Evolutionary conservation across 169 alveolate genomes (phyloP).

Genomic region (Plasmodium reichenowi): DNA sequence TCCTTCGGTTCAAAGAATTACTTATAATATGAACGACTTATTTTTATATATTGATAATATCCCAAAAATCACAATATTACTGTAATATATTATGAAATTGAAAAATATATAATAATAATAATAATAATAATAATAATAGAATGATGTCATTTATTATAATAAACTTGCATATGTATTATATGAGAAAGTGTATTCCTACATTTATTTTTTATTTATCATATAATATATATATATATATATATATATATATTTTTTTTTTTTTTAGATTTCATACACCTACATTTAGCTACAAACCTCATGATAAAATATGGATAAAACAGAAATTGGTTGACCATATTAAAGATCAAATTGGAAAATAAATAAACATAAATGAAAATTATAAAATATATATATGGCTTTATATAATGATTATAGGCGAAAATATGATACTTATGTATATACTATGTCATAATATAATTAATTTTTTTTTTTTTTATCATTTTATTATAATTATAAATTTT

Average conservation of each 20-base stretch:
- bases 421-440: background rate
- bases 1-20: slow-evolving; percentile 74
- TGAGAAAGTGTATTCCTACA: no score
- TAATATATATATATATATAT: slow-evolving; percentile 6
- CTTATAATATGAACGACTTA: slow-evolving; percentile 73
- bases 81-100: slow-evolving; percentile 28
- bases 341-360: slow-evolving; percentile 66
- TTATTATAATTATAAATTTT: no score
- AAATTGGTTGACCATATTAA: slow-evolving; percentile 77
- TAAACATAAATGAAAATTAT: background rate
- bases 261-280: slow-evolving; percentile 61
- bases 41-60: slow-evolving; percentile 71
- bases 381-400: slow-evolving; percentile 9
- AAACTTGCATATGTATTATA: no score
- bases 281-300: slow-evolving; percentile 70
- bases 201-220: background rate
- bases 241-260: background rate
- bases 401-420: background rate
- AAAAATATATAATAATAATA: no score
- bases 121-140: no score
- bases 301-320: slow-evolving; percentile 74
- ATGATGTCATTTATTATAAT: no score
- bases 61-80: slow-evolving; percentile 56
- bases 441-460: background rate
- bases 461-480: no score